phyloP scores from a whole-genome alignment of 2,329 filamentous ascomycete species.

The Phaeosphaeria sp. region DNA sequence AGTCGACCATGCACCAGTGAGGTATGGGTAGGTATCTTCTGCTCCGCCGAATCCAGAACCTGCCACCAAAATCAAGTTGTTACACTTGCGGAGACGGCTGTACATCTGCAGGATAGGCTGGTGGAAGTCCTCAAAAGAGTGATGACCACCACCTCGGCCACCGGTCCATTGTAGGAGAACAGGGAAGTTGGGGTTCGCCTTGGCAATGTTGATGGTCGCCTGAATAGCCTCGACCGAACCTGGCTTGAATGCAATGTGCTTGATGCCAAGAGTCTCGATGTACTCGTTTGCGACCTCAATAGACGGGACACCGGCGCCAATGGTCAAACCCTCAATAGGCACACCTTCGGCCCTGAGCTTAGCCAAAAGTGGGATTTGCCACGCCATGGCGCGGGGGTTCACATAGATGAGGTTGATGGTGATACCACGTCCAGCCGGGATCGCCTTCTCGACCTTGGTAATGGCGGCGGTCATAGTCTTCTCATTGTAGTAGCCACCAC shows the following conservation, averaged over 20 bases:
- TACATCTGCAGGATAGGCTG: constrained; percentile 57
- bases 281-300: constrained; percentile 57
- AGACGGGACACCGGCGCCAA: constrained; percentile 57
- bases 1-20: constrained; percentile 54
- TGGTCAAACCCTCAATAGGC: constrained; percentile 56
- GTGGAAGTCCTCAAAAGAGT: constrained; percentile 59
- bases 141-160: constrained; percentile 58
- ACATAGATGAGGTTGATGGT: constrained; percentile 62
- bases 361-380: constrained; percentile 60
- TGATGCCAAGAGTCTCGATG: constrained; percentile 63
- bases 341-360: constrained; percentile 55
- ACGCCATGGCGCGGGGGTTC: constrained; percentile 58
- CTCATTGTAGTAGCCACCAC: constrained; percentile 59
- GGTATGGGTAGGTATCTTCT: constrained; percentile 56
- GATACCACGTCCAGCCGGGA: constrained; percentile 58
- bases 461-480: constrained; percentile 55
- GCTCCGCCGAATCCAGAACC: constrained; percentile 57
- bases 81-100: constrained; percentile 51
- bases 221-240: constrained; percentile 55
- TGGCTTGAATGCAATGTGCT: constrained; percentile 58
- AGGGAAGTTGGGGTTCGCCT: constrained; percentile 54
- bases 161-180: constrained; percentile 59
- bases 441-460: constrained; percentile 51
- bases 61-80: constrained; percentile 56
- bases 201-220: constrained; percentile 56